A percentile compares a stretch with the other conserved stretches of the same genome.
phyloP scores from a whole-genome alignment of 768 basidiomycete genomes.

The Leccinum incarnatum region DNA sequence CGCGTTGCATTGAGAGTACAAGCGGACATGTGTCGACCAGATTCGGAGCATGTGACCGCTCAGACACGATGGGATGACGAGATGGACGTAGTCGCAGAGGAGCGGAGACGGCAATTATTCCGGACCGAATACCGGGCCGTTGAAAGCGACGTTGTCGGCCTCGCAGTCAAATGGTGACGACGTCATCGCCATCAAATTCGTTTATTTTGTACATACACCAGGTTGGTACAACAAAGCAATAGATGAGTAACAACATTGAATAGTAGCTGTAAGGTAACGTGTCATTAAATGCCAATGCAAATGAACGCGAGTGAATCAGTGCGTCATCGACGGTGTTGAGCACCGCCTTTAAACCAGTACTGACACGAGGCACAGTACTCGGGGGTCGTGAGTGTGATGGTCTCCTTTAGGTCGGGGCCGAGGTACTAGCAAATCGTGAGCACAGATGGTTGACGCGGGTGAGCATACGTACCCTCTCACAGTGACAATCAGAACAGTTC shows the following conservation, averaged over 20 bases:
- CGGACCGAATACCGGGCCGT: slow-evolving; percentile 84
- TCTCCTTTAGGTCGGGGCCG: slow-evolving; percentile 69
- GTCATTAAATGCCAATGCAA: slow-evolving; percentile 22
- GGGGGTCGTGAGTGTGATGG: slow-evolving; percentile 46
- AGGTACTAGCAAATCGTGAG: slow-evolving; percentile 42
- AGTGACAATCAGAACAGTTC: slow-evolving; percentile 42
- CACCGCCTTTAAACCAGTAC: slow-evolving; percentile 53
- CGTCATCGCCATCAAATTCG: slow-evolving; percentile 8
- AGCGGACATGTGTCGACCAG: slow-evolving; percentile 39
- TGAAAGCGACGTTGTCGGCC: slow-evolving; percentile 77
- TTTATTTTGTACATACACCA: slow-evolving; percentile 16
- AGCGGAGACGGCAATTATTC: slow-evolving; percentile 47
- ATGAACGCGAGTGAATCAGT: slow-evolving; percentile 3
- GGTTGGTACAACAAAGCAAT: slow-evolving; percentile 23
- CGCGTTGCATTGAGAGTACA: slow-evolving; percentile 38
- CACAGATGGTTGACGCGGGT: background rate
- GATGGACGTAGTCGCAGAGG: slow-evolving; percentile 45
- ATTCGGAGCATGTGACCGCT: slow-evolving; percentile 26
- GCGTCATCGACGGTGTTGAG: slow-evolving; percentile 37
- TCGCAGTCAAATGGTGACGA: slow-evolving; percentile 69
- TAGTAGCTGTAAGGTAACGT: slow-evolving; percentile 29
- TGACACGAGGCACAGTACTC: slow-evolving; percentile 59
- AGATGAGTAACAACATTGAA: slow-evolving; percentile 6
- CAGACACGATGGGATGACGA: slow-evolving; percentile 34
- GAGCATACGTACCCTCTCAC: slow-evolving; percentile 40